A percentile compares a stretch with the other conserved stretches of the same genome.
Evolutionary conservation across 345 rosid genomes (phyloP).

Genomic region (Bruguiera sexangula): DNA sequence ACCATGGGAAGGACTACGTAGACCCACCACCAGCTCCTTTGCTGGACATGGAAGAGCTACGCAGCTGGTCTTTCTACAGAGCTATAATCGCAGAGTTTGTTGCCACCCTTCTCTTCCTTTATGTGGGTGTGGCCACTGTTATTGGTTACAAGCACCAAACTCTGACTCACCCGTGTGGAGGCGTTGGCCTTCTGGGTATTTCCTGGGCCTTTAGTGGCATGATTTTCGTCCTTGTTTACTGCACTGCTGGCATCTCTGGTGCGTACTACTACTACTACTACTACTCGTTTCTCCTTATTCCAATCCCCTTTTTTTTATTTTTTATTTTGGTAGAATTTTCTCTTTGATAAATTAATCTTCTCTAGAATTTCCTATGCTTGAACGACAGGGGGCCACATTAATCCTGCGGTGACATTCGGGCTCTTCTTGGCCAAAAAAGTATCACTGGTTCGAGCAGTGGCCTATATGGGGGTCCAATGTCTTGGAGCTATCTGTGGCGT

Average conservation of each 20-base stretch:
- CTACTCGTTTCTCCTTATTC: not conserved
- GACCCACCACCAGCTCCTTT: constrained; percentile 18
- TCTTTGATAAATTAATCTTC: too few relatives aligned
- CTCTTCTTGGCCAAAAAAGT: constrained; percentile 6
- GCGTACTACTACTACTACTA: too few relatives aligned
- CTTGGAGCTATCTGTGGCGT: constrained; percentile 1
- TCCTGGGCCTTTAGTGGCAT: constrained; percentile 9
- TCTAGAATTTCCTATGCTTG: not conserved
- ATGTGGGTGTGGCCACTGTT: not conserved
- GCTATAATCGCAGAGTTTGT: constrained; percentile 10
- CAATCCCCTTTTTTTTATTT: too few relatives aligned
- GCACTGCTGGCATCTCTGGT: constrained; percentile 18
- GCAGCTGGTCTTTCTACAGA: constrained; percentile 13
- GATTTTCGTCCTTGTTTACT: constrained; percentile 14
- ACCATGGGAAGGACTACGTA: not conserved
- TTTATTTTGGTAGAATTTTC: too few relatives aligned
- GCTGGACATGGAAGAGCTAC: not conserved
- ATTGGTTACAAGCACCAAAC: not conserved
- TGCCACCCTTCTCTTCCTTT: constrained; percentile 8
- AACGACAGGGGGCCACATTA: constrained; percentile 10
- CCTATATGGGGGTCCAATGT: constrained; percentile 1
- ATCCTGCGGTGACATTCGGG: constrained; percentile 14
- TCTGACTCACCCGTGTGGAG: not conserved
- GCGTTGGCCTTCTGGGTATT: constrained; percentile 11
- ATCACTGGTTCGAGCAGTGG: not conserved